Evolutionary conservation across 2,329 filamentous ascomycete genomes (phyloP).

Genomic region (Bipolaris cookei): DNA sequence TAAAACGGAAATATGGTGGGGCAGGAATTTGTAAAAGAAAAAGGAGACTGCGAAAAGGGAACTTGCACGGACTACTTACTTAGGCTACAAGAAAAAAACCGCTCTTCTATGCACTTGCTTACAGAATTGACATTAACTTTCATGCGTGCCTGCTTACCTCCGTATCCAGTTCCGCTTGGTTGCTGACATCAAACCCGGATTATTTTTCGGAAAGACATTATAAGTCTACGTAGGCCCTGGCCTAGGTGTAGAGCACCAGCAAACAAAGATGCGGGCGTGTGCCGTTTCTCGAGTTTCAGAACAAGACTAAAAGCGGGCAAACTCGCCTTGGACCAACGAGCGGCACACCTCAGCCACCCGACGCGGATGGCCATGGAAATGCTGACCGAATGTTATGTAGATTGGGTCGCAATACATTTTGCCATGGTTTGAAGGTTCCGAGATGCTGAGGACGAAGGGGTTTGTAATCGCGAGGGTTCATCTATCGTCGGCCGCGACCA

Average conservation of each 20-base stretch:
- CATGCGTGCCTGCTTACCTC: too few species aligned
- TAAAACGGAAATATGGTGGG: constrained; percentile 20
- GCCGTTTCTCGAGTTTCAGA: constrained; percentile 20
- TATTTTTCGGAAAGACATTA: background rate
- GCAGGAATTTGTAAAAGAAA: constrained; percentile 9
- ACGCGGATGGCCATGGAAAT: background rate
- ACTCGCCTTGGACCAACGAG: background rate
- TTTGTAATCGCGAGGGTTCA: constrained; percentile 2
- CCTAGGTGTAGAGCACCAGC: background rate
- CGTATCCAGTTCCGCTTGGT: too few species aligned
- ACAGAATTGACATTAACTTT: constrained; percentile 3
- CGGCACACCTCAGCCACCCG: background rate
- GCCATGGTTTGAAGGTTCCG: background rate
- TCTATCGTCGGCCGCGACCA: constrained; percentile 6
- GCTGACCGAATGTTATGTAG: background rate
- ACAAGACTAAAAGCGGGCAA: constrained; percentile 1
- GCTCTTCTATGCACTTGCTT: background rate
- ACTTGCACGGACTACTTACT: background rate
- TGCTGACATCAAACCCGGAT: background rate
- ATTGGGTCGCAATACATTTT: background rate
- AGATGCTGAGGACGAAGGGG: background rate
- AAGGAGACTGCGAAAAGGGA: constrained; percentile 11
- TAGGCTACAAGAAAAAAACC: background rate
- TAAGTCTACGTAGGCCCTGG: too few species aligned
- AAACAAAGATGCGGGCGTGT: background rate